Conservation (phyloP, 106 monocot genomes). For the Alisma plantagoaquatica region DNA sequence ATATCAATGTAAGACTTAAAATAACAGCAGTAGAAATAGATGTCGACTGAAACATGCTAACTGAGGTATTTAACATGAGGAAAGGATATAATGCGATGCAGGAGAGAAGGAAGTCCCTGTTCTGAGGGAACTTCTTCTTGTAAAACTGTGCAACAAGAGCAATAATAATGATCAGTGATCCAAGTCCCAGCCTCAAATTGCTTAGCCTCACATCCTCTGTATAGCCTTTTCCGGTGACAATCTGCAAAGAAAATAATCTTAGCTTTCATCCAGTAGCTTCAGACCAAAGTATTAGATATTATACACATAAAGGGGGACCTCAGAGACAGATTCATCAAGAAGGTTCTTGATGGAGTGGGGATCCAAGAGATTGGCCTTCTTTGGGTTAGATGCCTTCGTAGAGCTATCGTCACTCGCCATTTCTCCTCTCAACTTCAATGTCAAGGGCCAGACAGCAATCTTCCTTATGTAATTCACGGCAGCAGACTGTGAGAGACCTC, state of each 20-base stretch:
- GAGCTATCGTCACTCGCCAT: no score
- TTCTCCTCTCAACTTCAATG: no score
- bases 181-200: constrained; percentile 61
- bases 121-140: constrained; percentile 92
- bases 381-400: no score
- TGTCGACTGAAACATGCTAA: background rate
- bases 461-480: no score
- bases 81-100: constrained; percentile 97
- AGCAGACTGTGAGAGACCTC: no score
- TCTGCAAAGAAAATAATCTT: no score
- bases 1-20: background rate
- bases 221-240: constrained; percentile 71
- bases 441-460: no score
- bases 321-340: constrained; percentile 73
- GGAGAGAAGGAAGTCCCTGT: constrained; percentile 57
- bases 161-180: constrained; percentile 54
- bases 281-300: no score
- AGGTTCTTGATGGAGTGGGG: constrained; percentile 73
- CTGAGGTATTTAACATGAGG: background rate
- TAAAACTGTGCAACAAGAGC: constrained; percentile 92
- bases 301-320: no score
- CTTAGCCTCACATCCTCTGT: constrained; percentile 63
- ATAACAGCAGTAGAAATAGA: background rate
- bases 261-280: no score
- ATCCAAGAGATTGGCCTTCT: constrained; percentile 80